These are phyloP conservation scores for Trichosporon ovoides DNA, from an alignment of 1,284 basidiomycete species.

Conservation along the genomic window DNA sequence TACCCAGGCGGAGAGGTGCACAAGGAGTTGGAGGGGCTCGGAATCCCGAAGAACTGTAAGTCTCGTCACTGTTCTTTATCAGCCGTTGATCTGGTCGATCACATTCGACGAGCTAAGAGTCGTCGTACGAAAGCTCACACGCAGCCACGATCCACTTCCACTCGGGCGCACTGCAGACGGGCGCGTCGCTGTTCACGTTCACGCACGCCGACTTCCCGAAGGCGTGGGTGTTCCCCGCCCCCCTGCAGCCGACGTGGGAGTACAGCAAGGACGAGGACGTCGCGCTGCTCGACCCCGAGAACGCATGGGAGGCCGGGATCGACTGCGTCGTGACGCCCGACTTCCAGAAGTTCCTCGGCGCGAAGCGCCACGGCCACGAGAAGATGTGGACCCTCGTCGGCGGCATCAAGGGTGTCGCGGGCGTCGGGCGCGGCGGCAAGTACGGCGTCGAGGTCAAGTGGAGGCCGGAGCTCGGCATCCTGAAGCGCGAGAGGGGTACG, in stretches of 20 bases:
- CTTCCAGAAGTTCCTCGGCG: conserved; percentile 16
- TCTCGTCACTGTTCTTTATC: not conserved
- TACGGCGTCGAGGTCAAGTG: conserved; percentile 6
- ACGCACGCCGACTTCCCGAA: conserved; percentile 55
- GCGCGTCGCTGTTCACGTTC: conserved; percentile 82
- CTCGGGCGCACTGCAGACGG: conserved; percentile 60
- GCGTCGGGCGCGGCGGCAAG: conserved; percentile 15
- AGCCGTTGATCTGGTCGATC: not conserved
- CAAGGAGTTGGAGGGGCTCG: conserved; percentile 57
- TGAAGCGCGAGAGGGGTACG: conserved; percentile 7
- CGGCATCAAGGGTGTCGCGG: conserved; percentile 21
- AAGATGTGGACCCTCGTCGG: conserved; percentile 25
- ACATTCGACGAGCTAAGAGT: not conserved
- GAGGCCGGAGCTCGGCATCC: conserved; percentile 10
- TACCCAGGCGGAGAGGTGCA: conserved; percentile 87
- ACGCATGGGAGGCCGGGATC: conserved; percentile 28
- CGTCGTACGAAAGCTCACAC: conserved; percentile 12
- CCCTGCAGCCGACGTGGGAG: conserved; percentile 52
- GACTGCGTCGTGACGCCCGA: conserved; percentile 39
- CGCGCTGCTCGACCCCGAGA: conserved; percentile 39
- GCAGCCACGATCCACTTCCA: conserved; percentile 39
- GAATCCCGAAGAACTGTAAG: conserved; percentile 7
- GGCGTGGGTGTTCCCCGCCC: conserved; percentile 16
- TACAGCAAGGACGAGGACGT: conserved; percentile 76
- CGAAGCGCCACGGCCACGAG: conserved; percentile 4